Percentiles rank a stretch among this genome's conserved stretches.
phyloP scores from a whole-genome alignment of 371 early-diverging fungal genomes.

The Amoeboaphelidium occidentale region DNA sequence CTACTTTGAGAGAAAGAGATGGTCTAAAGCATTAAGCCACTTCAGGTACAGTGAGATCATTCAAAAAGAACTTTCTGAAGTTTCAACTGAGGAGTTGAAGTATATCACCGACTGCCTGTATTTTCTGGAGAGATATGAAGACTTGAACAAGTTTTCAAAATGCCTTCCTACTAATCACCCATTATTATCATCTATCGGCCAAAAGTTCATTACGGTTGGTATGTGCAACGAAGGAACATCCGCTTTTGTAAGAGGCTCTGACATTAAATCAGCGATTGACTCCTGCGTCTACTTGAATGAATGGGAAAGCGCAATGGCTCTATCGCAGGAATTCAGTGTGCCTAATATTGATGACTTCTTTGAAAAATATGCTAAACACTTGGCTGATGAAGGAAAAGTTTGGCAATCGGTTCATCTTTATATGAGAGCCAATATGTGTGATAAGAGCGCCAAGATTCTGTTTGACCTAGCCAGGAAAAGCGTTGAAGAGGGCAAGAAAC shows the following conservation, averaged over 20 bases:
- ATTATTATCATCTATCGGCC: slow-evolving; percentile 14
- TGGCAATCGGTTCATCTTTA: slow-evolving; percentile 20
- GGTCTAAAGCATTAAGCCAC: slow-evolving; percentile 4
- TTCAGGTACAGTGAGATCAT: background rate
- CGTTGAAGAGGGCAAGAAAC: slow-evolving; percentile 8
- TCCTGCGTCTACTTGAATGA: slow-evolving; percentile 21
- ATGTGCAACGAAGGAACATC: slow-evolving; percentile 17
- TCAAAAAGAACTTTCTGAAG: background rate
- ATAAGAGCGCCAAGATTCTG: slow-evolving; percentile 17
- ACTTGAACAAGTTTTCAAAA: slow-evolving; percentile 14
- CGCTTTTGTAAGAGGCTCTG: slow-evolving; percentile 15
- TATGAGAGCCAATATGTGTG: slow-evolving; percentile 22
- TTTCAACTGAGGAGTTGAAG: slow-evolving; percentile 9
- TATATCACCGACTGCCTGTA: slow-evolving; percentile 19
- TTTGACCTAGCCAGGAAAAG: slow-evolving; percentile 10
- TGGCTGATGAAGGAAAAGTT: slow-evolving; percentile 11
- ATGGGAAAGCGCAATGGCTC: slow-evolving; percentile 23
- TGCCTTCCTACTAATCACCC: slow-evolving; percentile 12
- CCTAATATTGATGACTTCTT: slow-evolving; percentile 18
- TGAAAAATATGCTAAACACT: slow-evolving; percentile 14
- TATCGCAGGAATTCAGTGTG: slow-evolving; percentile 15
- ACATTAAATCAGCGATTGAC: slow-evolving; percentile 19
- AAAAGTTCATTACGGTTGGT: slow-evolving; percentile 18
- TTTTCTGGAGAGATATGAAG: slow-evolving; percentile 19
- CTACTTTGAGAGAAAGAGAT: slow-evolving; percentile 18